Evolutionary conservation across 495 filamentous ascomycete species (phyloP).

Genomic region (Bryoglossum gracile): DNA sequence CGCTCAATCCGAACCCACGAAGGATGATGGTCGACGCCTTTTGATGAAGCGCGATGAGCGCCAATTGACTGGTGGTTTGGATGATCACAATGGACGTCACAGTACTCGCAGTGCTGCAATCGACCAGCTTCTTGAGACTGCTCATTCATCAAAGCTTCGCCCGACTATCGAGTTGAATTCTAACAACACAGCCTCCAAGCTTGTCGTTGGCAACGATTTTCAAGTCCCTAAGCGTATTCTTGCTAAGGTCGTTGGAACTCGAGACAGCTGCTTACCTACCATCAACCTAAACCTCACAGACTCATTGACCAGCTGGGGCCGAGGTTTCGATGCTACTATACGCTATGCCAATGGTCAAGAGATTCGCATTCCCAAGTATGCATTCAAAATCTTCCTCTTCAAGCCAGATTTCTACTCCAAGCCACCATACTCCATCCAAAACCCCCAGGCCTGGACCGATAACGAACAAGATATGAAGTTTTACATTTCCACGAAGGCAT

Average conservation of each 20-base stretch:
- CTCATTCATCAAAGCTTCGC: conserved; percentile 7
- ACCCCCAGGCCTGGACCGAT: conserved; percentile 34
- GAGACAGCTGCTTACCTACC: conserved; percentile 40
- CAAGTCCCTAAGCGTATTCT: conserved; percentile 34
- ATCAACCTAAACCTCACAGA: conserved; percentile 56
- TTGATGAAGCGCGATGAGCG: conserved; percentile 25
- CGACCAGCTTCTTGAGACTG: conserved; percentile 5
- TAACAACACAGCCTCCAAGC: not conserved
- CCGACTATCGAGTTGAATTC: not conserved
- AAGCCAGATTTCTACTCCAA: conserved; percentile 50
- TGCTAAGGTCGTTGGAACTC: conserved; percentile 35
- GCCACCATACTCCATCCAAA: not conserved
- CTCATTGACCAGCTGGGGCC: conserved; percentile 68
- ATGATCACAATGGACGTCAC: not conserved
- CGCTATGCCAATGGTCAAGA: conserved; percentile 52
- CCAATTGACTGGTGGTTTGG: conserved; percentile 1
- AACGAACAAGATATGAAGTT: conserved; percentile 51
- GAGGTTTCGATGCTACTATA: conserved; percentile 52
- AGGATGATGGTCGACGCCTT: conserved; percentile 15
- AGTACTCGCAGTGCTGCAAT: not conserved
- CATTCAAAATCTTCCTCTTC: conserved; percentile 71
- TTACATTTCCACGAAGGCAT: conserved; percentile 67
- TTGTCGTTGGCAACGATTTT: conserved; percentile 24
- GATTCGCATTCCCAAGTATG: conserved; percentile 68
- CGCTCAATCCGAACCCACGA: conserved; percentile 20